Conservation (phyloP, 2,329 filamentous ascomycete genomes). For the Monosporascus sp. region DNA sequence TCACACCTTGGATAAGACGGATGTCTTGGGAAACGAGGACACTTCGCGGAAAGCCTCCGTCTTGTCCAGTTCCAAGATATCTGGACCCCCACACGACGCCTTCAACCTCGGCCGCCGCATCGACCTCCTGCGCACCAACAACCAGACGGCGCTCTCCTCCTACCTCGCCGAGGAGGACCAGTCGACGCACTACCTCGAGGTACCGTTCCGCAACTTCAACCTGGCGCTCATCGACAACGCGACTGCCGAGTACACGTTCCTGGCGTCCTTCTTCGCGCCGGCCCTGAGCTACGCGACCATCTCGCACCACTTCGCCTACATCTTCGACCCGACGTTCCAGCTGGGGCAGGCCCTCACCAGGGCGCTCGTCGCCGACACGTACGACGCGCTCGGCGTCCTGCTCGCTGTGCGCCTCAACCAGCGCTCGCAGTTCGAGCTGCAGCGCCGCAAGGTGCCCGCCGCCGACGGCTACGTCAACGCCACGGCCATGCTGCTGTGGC, state of each 20-base stretch:
- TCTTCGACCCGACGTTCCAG: constrained; percentile 86
- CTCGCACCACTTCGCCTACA: constrained; percentile 76
- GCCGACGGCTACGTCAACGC: constrained; percentile 90
- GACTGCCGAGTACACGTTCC: constrained; percentile 89
- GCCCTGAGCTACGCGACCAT: constrained; percentile 70
- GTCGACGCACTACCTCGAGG: constrained; percentile 78
- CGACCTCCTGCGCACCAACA: constrained; percentile 71
- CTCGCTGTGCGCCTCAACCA: constrained; percentile 93
- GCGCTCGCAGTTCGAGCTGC: constrained; percentile 88
- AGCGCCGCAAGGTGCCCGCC: constrained; percentile 83
- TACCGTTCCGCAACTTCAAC: constrained; percentile 91
- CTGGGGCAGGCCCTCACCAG: constrained; percentile 75
- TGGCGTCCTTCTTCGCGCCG: constrained; percentile 83
- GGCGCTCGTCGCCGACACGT: constrained; percentile 67
- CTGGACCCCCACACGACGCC: constrained; percentile 68
- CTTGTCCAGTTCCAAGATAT: constrained; percentile 44
- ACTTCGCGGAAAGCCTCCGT: constrained; percentile 58
- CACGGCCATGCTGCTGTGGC: constrained; percentile 95
- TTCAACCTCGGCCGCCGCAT: constrained; percentile 84
- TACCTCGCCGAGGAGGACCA: constrained; percentile 90
- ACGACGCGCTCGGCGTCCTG: constrained; percentile 80
- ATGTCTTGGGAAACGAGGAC: constrained; percentile 77
- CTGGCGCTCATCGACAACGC: constrained; percentile 90
- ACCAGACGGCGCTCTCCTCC: constrained; percentile 73
- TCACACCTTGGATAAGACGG: constrained; percentile 75